Percentiles rank a stretch among this genome's conserved stretches.
Conservation (phyloP, 2,329 filamentous ascomycete species). For the Neofusicoccum cordaticola region DNA sequence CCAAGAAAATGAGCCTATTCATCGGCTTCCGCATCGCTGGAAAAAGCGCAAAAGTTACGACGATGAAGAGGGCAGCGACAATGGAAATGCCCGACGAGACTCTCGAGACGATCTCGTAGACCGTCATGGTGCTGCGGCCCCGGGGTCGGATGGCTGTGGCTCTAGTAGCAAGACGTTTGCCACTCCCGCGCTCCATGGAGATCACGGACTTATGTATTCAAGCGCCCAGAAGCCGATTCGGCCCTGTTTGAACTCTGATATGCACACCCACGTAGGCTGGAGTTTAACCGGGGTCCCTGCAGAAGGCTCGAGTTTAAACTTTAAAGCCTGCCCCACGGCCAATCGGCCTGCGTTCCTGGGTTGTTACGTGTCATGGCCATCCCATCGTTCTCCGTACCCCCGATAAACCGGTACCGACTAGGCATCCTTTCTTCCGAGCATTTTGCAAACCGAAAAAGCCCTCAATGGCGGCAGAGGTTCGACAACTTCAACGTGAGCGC, state of each 20-base stretch:
- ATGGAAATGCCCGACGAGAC: constrained; percentile 68
- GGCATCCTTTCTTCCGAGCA: no score
- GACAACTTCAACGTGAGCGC: no score
- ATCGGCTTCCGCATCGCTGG: constrained; percentile 78
- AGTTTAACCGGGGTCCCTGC: background rate
- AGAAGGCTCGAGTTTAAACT: background rate
- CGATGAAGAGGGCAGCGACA: constrained; percentile 67
- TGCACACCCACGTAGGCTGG: background rate
- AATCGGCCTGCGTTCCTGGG: background rate
- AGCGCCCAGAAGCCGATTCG: background rate
- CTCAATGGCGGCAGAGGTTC: no score
- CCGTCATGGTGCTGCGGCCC: constrained; percentile 15
- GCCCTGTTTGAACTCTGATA: background rate
- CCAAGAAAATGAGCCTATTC: constrained; percentile 80
- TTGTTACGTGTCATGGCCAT: background rate
- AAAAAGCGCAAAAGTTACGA: constrained; percentile 65
- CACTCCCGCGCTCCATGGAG: background rate
- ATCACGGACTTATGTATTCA: background rate
- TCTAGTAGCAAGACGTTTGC: background rate
- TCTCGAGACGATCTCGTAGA: constrained; percentile 53
- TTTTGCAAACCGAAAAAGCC: no score
- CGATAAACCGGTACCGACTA: no score
- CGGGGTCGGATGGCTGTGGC: background rate
- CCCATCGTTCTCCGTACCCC: background rate
- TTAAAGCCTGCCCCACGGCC: background rate